Conservation (phyloP, 2,329 filamentous ascomycete species). For the Aspergillus unguis region DNA sequence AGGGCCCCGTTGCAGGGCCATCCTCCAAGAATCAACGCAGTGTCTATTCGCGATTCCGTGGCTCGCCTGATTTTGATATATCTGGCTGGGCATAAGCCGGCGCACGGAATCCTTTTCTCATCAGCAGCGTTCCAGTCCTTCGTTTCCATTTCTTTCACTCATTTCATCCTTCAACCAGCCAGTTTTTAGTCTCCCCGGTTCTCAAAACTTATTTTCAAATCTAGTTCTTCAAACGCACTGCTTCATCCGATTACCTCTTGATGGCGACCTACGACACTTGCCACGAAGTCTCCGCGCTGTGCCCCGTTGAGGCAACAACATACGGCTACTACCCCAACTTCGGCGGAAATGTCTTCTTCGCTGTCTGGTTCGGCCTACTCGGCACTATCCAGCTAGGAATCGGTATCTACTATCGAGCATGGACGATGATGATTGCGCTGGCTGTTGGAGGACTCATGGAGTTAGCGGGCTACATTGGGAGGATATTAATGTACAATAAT, state of each 20-base stretch:
- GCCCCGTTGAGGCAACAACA: slow-evolving; percentile 47
- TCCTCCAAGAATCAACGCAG: too few relatives aligned
- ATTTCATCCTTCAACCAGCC: neutral
- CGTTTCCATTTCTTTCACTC: neutral
- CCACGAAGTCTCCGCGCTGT: slow-evolving; percentile 35
- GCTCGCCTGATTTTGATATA: too few relatives aligned
- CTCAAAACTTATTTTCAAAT: too few relatives aligned
- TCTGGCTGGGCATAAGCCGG: too few relatives aligned
- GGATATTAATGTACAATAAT: slow-evolving; percentile 53
- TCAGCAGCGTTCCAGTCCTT: neutral
- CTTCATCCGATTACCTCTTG: neutral
- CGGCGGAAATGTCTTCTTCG: slow-evolving; percentile 52
- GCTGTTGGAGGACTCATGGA: slow-evolving; percentile 50
- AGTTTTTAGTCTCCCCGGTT: too few relatives aligned
- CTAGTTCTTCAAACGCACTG: neutral
- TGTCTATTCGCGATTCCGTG: too few relatives aligned
- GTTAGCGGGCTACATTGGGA: slow-evolving; percentile 55
- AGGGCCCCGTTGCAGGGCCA: neutral
- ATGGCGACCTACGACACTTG: slow-evolving; percentile 24
- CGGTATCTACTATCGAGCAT: slow-evolving; percentile 53
- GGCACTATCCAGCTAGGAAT: slow-evolving; percentile 49
- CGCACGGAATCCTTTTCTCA: too few relatives aligned
- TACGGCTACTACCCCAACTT: slow-evolving; percentile 55
- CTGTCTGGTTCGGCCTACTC: slow-evolving; percentile 50
- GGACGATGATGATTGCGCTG: slow-evolving; percentile 54